Evolutionary conservation across 2,329 filamentous ascomycete species (phyloP), one percentile per base, ranked within the genome.

Genomic region (Aspergillus sp.): DNA sequence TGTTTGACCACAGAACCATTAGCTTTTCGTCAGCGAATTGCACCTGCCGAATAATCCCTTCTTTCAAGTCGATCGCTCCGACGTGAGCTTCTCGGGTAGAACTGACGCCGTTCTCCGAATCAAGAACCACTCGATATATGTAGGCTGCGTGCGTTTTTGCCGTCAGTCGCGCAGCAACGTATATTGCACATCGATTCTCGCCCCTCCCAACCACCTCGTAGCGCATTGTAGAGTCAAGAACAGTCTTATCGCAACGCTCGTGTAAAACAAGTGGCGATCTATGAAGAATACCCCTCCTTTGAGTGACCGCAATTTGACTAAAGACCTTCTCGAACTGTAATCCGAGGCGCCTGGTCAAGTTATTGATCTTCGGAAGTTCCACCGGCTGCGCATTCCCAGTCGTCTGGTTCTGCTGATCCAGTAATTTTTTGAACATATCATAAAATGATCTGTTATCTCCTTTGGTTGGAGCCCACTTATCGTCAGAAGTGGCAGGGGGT

Each of bases 221-320:
- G 22, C 77, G 80, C 81, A 91, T 85, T 18, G 78, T 79, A 61
- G 88, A 75, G 67, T 90, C 87, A 53, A 83, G 72, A 24, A 72
- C 66, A 5, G 62, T 61, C 9, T 67, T 64, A 38, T 72, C 70
- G 34, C 73, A 69, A 9, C 74, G 70, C 5, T 73, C 57, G 69
- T 83, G 68, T 64, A 83, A 64, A 76, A 78, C 62, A 68, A 83
- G 60, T 3, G 82, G 75, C 32, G 81, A 80, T 3, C 87, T 87
- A 64, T 91, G 87, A 5, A 87, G 77, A 11, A 92, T 87, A 55
- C 85, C 88, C 54, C 87, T 78, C 66, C 85, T 81, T 74, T 91
- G 83, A 6, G 87, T 84, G 72, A 88, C 84, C 60, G 90, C 86
- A 69, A 92, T 86, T 57, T 86, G 80, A 53, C 83, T 74, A 65